Percentiles rank a stretch among this genome's conserved stretches.
phyloP scores from a whole-genome alignment of 78 protist genomes.

The Dictyostelium firmibasis region DNA sequence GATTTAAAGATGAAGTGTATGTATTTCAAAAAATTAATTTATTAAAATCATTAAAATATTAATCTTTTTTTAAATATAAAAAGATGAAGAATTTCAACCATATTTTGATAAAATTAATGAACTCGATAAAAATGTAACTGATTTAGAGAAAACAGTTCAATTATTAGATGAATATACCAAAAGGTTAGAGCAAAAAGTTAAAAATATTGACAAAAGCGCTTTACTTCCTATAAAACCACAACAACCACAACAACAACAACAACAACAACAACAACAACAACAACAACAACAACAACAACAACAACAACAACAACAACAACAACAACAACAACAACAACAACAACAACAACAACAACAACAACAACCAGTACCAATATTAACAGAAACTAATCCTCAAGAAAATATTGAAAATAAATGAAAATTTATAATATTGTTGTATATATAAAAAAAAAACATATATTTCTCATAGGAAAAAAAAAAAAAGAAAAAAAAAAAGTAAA shows the following conservation, averaged over 20 bases:
- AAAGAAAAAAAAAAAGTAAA: too few relatives aligned
- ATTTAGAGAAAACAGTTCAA: conserved; percentile 74
- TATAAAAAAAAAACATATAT: too few relatives aligned
- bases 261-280: conserved; percentile 15
- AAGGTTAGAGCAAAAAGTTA: conserved; percentile 57
- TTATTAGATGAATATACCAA: conserved; percentile 77
- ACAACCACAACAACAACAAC: neutral
- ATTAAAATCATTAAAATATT: too few relatives aligned
- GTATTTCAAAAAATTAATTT: neutral
- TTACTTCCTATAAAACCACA: conserved; percentile 45
- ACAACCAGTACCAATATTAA: too few relatives aligned
- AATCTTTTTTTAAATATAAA: too few relatives aligned
- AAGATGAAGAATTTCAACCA: conserved; percentile 73
- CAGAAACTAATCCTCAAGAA: neutral
- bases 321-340: neutral
- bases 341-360: neutral
- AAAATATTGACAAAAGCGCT: conserved; percentile 74
- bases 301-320: neutral
- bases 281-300: neutral
- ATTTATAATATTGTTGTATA: neutral
- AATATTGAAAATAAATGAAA: neutral
- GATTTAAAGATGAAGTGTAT: conserved; percentile 68
- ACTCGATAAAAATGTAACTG: conserved; percentile 58
- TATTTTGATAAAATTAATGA: conserved; percentile 76
- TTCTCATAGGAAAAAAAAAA: too few relatives aligned